Percentiles rank a stretch among this genome's conserved stretches.
Evolutionary conservation across 352 stramenopile genomes (phyloP).

Genomic region (Pythium scleroteichum): DNA sequence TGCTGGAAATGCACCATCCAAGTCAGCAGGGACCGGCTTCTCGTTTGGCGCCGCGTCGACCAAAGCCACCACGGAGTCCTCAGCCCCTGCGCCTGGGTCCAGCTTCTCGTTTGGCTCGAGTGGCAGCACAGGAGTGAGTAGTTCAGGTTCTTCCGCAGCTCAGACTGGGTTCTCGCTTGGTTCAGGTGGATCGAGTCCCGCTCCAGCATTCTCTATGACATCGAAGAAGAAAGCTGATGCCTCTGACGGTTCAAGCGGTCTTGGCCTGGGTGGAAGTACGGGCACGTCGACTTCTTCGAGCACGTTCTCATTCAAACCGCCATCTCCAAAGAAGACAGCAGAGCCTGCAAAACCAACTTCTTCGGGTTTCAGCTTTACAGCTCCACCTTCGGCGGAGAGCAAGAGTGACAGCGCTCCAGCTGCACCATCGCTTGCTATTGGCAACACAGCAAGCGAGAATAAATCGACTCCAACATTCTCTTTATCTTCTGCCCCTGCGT

Average conservation of each 20-base stretch:
- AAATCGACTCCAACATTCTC: slow-evolving; percentile 21
- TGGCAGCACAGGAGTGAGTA: slow-evolving; percentile 1
- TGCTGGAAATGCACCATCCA: background rate
- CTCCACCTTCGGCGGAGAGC: slow-evolving; percentile 15
- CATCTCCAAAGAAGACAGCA: slow-evolving; percentile 31
- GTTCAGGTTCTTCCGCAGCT: background rate
- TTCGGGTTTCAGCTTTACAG: slow-evolving; percentile 20
- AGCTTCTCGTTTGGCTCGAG: slow-evolving; percentile 18
- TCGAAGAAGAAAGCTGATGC: slow-evolving; percentile 5
- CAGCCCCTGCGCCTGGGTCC: no score
- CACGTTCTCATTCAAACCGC: slow-evolving; percentile 29
- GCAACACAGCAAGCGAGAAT: slow-evolving; percentile 11
- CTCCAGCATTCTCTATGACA: slow-evolving; percentile 23
- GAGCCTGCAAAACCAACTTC: slow-evolving; percentile 18
- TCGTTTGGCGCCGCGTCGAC: no score
- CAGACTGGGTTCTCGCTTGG: slow-evolving; percentile 20
- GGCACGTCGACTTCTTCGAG: slow-evolving; percentile 2
- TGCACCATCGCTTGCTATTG: slow-evolving; percentile 9
- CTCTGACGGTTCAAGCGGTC: slow-evolving; percentile 8
- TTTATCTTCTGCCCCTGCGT: slow-evolving; percentile 8
- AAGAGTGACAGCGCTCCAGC: slow-evolving; percentile 16
- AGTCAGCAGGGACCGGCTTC: slow-evolving; percentile 18
- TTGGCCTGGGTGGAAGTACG: slow-evolving; percentile 23
- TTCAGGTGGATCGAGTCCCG: background rate
- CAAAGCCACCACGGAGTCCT: no score